Base-by-base conservation (phyloP, 768 basidiomycete genomes). In the Leucocoprinus sp. region DNA sequence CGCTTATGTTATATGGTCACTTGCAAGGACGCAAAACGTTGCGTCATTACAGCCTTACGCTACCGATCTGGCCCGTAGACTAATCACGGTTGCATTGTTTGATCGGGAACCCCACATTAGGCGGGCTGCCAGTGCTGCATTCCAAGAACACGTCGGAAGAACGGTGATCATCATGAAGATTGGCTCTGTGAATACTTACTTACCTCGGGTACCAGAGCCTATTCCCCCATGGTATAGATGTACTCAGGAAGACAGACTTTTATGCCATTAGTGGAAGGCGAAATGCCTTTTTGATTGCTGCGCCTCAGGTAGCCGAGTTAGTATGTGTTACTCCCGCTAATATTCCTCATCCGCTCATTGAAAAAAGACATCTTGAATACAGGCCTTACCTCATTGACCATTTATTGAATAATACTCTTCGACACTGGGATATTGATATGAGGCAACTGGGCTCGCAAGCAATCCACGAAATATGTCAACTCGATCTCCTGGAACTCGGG, bases 41-140 rank as follows among this genome's bases (percentile, higher is more conserved):
- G 58, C 73, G 5, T 64, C 73, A 23, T 67, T 93, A 43, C 60
- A 64, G 34, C 81, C 80, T 0, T 76, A 84, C 59, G 76, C 86
- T 4, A 60, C 66, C 3, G 64, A 69, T 37, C 73, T 98, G 17
- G 86, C 93, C 4, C 75, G 70, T 35, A 66, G 68, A 24, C 73
- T 98, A 49, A 78, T 82, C n/a, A 75, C 78, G 18, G 85, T 90
- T 19, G 80, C 95, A 1, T 66, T 91, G 23, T 93, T 80, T 59
- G 96, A 99, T 67, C 78, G 96, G 24, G 96, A 99, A 62, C 80
- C 97, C 22, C 89, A 91, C 50, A 92, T 99, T 45, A 76, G 96
- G 19, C 70, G 96, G 53, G 95, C 96, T 11, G 93, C 93, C 9
- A 98, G 95, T 62, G 96, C 96, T 14, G 90, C 93, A 9, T 98